A percentile compares a stretch with the other conserved stretches of the same genome.
Evolutionary conservation across 2,329 filamentous ascomycete species (phyloP).

Genomic region (Clarireedia hainanense): DNA sequence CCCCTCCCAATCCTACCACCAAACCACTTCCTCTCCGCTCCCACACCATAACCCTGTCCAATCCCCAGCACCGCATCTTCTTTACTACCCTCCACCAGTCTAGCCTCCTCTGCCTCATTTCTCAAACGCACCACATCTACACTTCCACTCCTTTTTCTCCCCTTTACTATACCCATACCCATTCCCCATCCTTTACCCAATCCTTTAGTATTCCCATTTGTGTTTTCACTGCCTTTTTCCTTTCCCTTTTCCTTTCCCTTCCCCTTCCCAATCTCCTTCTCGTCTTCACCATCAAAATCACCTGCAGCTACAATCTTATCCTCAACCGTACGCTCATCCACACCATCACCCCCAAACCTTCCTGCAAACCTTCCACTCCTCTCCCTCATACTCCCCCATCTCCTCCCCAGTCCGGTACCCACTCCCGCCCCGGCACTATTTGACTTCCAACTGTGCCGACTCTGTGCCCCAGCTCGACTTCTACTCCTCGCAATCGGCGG

Average conservation of each 20-base stretch:
- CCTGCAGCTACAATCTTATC: background rate
- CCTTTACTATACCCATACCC: background rate
- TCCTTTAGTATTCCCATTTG: background rate
- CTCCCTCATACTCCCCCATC: background rate
- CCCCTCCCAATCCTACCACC: background rate
- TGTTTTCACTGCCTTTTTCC: background rate
- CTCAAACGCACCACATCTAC: background rate
- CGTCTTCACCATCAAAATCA: background rate
- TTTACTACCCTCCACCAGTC: too few species aligned
- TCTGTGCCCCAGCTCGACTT: background rate
- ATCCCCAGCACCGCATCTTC: too few species aligned
- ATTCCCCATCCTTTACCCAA: background rate
- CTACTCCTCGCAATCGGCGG: slow-evolving; percentile 22
- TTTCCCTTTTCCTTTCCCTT: background rate
- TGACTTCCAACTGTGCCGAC: slow-evolving; percentile 10
- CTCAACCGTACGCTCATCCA: background rate
- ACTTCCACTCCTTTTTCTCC: slow-evolving; percentile 7
- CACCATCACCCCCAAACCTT: slow-evolving; percentile 3
- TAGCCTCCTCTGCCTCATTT: too few species aligned
- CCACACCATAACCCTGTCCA: background rate
- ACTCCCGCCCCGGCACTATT: slow-evolving; percentile 11
- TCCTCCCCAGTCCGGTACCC: background rate
- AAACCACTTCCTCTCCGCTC: background rate
- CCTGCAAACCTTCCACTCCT: background rate
- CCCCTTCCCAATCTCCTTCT: background rate